Evolutionary conservation across 208 protist genomes (phyloP).

Genomic region (Zelonia costaricensis): DNA sequence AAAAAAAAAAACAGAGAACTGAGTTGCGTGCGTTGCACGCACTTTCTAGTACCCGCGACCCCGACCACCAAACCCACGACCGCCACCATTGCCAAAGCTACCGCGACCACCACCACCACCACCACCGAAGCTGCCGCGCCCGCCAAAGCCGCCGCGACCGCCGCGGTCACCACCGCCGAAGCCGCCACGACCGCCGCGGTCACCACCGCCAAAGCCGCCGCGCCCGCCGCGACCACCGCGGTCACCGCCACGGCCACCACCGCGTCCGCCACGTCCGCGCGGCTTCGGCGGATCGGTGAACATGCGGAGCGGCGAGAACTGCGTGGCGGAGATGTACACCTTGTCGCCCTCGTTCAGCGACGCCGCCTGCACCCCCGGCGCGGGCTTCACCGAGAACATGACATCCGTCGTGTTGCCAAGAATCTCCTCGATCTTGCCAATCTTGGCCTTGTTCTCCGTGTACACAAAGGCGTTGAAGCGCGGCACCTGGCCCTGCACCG

Average conservation of each 20-base stretch:
- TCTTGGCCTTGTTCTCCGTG: slow-evolving; percentile 90
- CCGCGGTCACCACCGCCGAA: slow-evolving; percentile 36
- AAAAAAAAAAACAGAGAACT: no score
- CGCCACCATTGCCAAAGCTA: slow-evolving; percentile 31
- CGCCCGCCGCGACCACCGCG: slow-evolving; percentile 40
- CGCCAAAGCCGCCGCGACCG: slow-evolving; percentile 37
- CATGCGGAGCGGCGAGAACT: slow-evolving; percentile 80
- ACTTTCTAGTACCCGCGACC: slow-evolving; percentile 27
- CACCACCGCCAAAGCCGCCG: slow-evolving; percentile 25
- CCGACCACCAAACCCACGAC: slow-evolving; percentile 40
- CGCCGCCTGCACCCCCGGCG: slow-evolving; percentile 80
- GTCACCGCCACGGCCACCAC: slow-evolving; percentile 50
- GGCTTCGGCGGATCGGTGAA: slow-evolving; percentile 90
- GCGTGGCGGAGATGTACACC: slow-evolving; percentile 85
- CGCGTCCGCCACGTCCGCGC: slow-evolving; percentile 82
- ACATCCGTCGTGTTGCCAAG: slow-evolving; percentile 86
- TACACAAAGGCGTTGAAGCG: slow-evolving; percentile 95
- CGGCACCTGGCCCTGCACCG: slow-evolving; percentile 53
- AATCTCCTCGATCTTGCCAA: slow-evolving; percentile 94
- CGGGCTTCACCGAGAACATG: slow-evolving; percentile 92
- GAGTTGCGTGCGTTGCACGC: background rate
- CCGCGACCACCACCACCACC: slow-evolving; percentile 25
- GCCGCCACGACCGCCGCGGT: slow-evolving; percentile 39
- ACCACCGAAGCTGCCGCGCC: slow-evolving; percentile 42
- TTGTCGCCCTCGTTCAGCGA: slow-evolving; percentile 86